Conservation (phyloP, 2,329 filamentous ascomycete genomes). For the Penicillium oxalicum region DNA sequence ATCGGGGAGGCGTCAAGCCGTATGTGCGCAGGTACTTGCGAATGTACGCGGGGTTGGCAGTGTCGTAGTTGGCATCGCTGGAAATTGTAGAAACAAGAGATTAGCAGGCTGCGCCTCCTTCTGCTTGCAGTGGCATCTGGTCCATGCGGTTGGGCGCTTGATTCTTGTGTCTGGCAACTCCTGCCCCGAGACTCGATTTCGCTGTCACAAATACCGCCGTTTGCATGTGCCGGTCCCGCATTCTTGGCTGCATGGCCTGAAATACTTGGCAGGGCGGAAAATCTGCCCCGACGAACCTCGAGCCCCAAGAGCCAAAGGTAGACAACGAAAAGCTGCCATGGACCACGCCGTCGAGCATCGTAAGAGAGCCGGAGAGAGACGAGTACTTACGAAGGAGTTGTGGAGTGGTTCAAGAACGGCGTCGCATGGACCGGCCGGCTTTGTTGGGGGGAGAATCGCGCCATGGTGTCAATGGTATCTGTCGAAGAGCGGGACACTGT, state of each 20-base stretch:
- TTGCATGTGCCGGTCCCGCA: no score
- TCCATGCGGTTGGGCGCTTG: no score
- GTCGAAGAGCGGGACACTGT: constrained; percentile 21
- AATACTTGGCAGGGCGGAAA: no score
- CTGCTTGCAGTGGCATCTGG: no score
- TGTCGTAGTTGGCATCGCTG: constrained; percentile 44
- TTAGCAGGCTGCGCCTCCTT: constrained; percentile 4
- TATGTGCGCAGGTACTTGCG: constrained; percentile 49
- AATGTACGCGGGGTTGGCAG: constrained; percentile 45
- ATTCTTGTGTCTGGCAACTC: no score
- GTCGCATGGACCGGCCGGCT: constrained; percentile 34
- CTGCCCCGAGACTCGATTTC: no score
- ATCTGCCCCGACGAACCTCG: no score
- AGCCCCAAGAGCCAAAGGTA: background rate
- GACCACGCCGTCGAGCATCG: no score
- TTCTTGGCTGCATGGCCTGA: no score
- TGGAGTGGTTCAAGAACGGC: constrained; percentile 27
- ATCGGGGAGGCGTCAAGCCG: constrained; percentile 45
- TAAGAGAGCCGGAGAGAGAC: background rate
- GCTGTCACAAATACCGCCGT: no score
- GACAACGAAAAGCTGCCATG: background rate
- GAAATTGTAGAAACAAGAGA: background rate
- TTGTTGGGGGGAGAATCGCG: constrained; percentile 32
- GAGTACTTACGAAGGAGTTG: constrained; percentile 27
- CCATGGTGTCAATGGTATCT: constrained; percentile 32